These are phyloP conservation scores for Aspergillus udagawae DNA, from an alignment of 2,329 filamentous ascomycete species.

Conservation along the genomic window DNA sequence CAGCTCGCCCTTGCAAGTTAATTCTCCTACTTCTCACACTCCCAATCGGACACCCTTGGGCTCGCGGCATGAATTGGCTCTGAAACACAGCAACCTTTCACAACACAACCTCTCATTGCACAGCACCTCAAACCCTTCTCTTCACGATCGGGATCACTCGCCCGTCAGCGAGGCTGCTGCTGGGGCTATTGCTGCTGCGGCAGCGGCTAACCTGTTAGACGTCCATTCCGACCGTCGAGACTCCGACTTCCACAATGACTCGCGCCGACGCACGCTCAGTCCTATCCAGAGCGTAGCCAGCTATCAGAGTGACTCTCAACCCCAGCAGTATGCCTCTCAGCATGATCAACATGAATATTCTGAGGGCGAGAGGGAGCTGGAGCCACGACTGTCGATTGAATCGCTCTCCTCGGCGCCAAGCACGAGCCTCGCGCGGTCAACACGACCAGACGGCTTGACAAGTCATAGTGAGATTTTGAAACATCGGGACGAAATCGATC, in stretches of 20 bases:
- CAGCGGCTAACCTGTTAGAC: conserved; percentile 34
- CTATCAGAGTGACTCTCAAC: conserved; percentile 67
- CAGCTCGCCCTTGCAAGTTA: conserved; percentile 49
- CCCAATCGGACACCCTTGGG: conserved; percentile 50
- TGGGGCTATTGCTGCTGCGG: conserved; percentile 38
- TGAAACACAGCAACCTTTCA: conserved; percentile 59
- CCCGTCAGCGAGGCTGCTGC: conserved; percentile 31
- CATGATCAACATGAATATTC: conserved; percentile 53
- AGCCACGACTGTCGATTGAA: conserved; percentile 51
- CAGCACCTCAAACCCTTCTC: conserved; percentile 43
- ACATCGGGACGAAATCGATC: conserved; percentile 33
- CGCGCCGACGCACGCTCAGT: conserved; percentile 69
- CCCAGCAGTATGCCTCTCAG: conserved; percentile 55
- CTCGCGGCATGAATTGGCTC: conserved; percentile 56
- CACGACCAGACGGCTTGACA: conserved; percentile 51
- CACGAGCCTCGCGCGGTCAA: conserved; percentile 53
- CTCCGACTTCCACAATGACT: conserved; percentile 53
- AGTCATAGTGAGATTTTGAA: conserved; percentile 48
- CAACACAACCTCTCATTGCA: conserved; percentile 48
- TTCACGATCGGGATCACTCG: conserved; percentile 36
- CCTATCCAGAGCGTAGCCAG: conserved; percentile 92
- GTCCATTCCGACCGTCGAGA: conserved; percentile 48
- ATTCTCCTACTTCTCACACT: conserved; percentile 60
- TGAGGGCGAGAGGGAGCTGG: conserved; percentile 56
- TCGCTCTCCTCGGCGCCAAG: conserved; percentile 57